Evolutionary conservation across 139 green algal genomes (phyloP), one percentile per base, ranked within the genome.

Genomic region (Desmodesmus armatus): DNA sequence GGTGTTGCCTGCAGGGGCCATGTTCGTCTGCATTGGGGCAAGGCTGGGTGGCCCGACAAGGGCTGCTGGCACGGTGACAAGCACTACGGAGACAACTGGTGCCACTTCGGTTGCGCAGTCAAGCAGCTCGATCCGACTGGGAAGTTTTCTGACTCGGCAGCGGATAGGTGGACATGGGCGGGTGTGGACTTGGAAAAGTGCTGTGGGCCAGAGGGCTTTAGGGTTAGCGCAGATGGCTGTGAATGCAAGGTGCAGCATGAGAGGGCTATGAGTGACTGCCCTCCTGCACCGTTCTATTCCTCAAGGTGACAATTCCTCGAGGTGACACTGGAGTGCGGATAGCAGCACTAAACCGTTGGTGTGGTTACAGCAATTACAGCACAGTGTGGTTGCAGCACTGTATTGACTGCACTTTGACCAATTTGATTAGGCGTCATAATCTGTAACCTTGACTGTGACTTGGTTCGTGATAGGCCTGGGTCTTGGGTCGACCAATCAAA

Each of bases 21-120:
- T 23, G 33, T 29, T 15, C 90, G 96, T 0, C 58, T 97, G 73
- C 96, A 98, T 84, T 98, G 91, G 89, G 94, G 94, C 81, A 96
- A 96, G 78, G 88, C 92, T 39, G 90, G 90, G 13, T 93, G 83
- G 88, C 91, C 89, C 0, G 89, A 94, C 37, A 11, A 44, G 2
- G 89, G 91, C 31, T 94, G 91, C 88, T 94, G 82, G 82, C 82
- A 82, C 23, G 91, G 91, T 5, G 91, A 92, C 43, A 67, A 87
- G 31, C 82, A 92, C 80, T 94, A 80, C 60, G 66, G 66, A 21
- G 67, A 89, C 60, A 92, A 89, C 25, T 93, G 90, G 90, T 93
- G 90, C 83, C 55, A 90, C 82, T 93, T 93, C 83, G 90, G 88
- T 0, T 94, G 91, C 69, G 91, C 91, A 0, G 84, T 90, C 5